Conservation (phyloP, 306 rosid genomes). For the Morella rubra region DNA sequence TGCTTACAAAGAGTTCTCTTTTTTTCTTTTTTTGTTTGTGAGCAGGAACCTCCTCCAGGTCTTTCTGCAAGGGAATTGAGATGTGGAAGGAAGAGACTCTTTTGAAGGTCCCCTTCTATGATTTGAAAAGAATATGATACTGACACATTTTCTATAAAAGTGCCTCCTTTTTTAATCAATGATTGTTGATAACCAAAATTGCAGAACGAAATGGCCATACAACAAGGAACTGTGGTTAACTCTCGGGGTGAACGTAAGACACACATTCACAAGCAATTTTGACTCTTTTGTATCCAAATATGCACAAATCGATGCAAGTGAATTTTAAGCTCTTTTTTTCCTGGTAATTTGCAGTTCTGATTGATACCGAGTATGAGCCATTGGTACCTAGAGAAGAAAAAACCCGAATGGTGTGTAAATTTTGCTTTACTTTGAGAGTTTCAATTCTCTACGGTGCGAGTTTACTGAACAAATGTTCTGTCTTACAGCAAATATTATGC, state of each 20-base stretch:
- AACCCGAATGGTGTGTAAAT: constrained; percentile 47
- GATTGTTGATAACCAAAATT: not conserved
- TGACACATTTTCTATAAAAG: not conserved
- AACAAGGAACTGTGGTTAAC: constrained; percentile 29
- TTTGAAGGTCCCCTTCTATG: constrained; percentile 40
- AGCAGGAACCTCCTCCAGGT: constrained; percentile 83
- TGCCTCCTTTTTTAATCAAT: not conserved
- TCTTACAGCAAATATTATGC: constrained; percentile 58
- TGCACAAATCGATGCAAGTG: not conserved
- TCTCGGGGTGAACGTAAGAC: constrained; percentile 55
- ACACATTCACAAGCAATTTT: not conserved
- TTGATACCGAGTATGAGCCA: constrained; percentile 51
- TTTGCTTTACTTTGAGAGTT: not conserved
- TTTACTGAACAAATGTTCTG: not conserved
- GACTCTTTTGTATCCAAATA: not conserved
- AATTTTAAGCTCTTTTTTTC: not conserved
- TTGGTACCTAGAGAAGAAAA: constrained; percentile 60
- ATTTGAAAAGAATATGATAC: not conserved
- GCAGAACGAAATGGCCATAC: constrained; percentile 56
- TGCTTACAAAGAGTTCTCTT: not conserved
- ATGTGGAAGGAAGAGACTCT: constrained; percentile 85
- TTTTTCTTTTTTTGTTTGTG: not conserved
- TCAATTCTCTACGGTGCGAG: constrained; percentile 7
- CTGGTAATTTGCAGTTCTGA: constrained; percentile 44
- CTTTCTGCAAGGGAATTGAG: constrained; percentile 62